Evolutionary conservation across 148 eudicot species (phyloP), one percentile per base, ranked within the genome.

Genomic region (Silene conica): DNA sequence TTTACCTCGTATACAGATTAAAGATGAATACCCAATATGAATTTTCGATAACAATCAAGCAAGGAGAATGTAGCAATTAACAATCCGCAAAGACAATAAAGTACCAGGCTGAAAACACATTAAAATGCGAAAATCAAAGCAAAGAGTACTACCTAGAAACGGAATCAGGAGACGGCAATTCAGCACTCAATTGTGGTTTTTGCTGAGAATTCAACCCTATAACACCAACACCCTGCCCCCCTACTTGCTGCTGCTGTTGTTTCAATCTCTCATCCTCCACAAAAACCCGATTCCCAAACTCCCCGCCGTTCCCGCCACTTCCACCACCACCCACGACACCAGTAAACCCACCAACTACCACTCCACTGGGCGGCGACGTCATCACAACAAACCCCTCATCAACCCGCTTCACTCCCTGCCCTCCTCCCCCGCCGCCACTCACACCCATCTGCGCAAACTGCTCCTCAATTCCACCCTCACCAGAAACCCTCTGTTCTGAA

Each of bases 121-220:
- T 1, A 50, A 52, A 50, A 45, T 8, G 52, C 23, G 4, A 16
- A 77, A 78, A n/a, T 46, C 15, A 14, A 66, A 20, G 22, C 21
- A 12, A 67, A 34, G 68, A 12, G 4, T 18, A 5, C 12, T 89
- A 91, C 98, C 98, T 93, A 52, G 97, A 89, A 73, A 91, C 87
- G 14, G 97, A 93, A 78, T 86, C 95, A 54, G 96, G 94, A 14
- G 98, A 91, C 63, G 83, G 78, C 86, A 86, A 77, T 74, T 93
- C 98, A 54, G 76, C 80, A 70, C 61, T 43, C 58, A 73, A 67
- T 56, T 73, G 82, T 78, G 68, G 81, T 79, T 66, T 80, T 73
- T 73, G 83, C 50, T 79, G 85, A 38, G 77, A 21, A 43, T 80
- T 89, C 19, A 86, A 73, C 34, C 69, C 61, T 45, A 78, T 62